These are phyloP conservation scores for Blastocystis sp. DNA, from an alignment of 352 stramenopile species.

Conservation along the genomic window DNA sequence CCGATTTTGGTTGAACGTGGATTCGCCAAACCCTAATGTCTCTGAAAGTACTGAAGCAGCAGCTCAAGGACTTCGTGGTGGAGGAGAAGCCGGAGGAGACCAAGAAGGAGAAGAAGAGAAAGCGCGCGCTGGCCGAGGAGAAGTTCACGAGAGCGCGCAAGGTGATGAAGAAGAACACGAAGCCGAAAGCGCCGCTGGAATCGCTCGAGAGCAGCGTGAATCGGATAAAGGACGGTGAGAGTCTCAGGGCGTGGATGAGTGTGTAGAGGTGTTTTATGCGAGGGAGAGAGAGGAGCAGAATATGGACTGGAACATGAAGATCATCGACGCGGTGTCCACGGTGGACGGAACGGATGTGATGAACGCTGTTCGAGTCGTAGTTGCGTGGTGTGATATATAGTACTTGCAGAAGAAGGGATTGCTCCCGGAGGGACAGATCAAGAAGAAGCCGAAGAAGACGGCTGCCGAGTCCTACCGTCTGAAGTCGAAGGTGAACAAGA, in stretches of 20 bases:
- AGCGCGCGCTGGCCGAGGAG: background rate
- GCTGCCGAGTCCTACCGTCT: conserved; percentile 24
- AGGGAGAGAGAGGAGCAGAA: conserved; percentile 52
- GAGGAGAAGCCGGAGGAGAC: background rate
- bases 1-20: background rate
- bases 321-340: conserved; percentile 49
- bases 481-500: conserved; percentile 11
- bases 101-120: background rate
- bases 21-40: conserved; percentile 22
- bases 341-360: conserved; percentile 58
- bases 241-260: background rate
- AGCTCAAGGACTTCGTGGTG: conserved; percentile 31
- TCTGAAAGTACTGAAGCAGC: conserved; percentile 62
- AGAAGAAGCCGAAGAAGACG: conserved; percentile 12
- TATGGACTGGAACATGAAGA: conserved; percentile 67
- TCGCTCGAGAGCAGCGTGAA: background rate
- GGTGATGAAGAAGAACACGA: conserved; percentile 72
- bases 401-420: conserved; percentile 54
- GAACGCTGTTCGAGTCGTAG: background rate
- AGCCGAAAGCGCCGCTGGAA: background rate
- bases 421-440: background rate
- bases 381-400: conserved; percentile 12
- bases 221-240: conserved; percentile 32
- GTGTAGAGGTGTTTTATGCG: conserved; percentile 38
- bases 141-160: conserved; percentile 48